Conservation (phyloP, 805 yeast species). For the Brettanomyces sp. region DNA sequence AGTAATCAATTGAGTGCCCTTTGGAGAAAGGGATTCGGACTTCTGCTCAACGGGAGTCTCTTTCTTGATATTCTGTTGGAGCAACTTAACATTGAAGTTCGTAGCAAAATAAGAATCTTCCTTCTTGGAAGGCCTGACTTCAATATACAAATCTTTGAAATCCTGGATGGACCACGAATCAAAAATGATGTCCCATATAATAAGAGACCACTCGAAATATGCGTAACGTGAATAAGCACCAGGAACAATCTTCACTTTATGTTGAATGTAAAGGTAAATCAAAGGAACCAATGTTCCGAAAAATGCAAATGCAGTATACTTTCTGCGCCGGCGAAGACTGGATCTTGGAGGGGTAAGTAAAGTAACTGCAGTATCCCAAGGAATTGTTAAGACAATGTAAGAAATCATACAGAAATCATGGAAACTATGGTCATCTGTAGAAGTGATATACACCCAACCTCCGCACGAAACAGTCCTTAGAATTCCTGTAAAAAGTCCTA, state of each 20-base stretch:
- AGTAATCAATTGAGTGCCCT: conserved; percentile 18
- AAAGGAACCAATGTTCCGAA: conserved; percentile 72
- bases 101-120: conserved; percentile 17
- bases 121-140: conserved; percentile 20
- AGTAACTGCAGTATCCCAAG: conserved; percentile 73
- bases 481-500: conserved; percentile 54
- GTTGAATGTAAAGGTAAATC: conserved; percentile 84
- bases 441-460: conserved; percentile 97
- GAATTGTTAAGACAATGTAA: conserved; percentile 80
- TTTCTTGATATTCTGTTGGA: background rate
- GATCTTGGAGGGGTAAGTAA: conserved; percentile 37
- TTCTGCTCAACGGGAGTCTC: conserved; percentile 1
- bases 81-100: conserved; percentile 12
- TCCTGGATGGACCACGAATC: conserved; percentile 74
- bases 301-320: conserved; percentile 47
- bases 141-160: conserved; percentile 52
- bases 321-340: conserved; percentile 40
- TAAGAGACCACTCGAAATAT: conserved; percentile 87
- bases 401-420: conserved; percentile 94
- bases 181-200: conserved; percentile 73
- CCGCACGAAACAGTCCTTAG: conserved; percentile 93
- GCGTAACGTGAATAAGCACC: conserved; percentile 98
- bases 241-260: conserved; percentile 73
- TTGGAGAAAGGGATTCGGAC: conserved; percentile 12
- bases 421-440: conserved; percentile 93